These are phyloP conservation scores for Pelargonium fulgidum DNA, from an alignment of 441 rosid species.

Conservation along the genomic window DNA sequence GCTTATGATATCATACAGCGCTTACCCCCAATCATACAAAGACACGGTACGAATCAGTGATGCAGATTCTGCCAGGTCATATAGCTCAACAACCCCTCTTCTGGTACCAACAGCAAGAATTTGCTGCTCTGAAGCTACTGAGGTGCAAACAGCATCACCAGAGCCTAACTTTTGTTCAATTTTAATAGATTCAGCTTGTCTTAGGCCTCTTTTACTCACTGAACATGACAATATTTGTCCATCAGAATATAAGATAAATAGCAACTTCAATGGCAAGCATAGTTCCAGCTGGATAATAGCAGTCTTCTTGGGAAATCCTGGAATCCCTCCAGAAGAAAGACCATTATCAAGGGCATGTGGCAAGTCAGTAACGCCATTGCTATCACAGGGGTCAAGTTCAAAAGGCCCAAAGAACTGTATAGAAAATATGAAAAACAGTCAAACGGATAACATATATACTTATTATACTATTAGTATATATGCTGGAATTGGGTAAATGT, in stretches of 20 bases:
- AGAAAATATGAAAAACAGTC: conserved; percentile 17
- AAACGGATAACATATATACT: conserved; percentile 12
- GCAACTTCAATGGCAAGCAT: conserved; percentile 60
- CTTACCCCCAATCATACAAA: conserved; percentile 97
- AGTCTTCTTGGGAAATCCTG: conserved; percentile 35
- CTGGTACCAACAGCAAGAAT: conserved; percentile 94
- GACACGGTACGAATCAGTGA: conserved; percentile 76
- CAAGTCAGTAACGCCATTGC: conserved; percentile 30
- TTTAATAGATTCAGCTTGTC: conserved; percentile 62
- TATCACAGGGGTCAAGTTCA: conserved; percentile 43
- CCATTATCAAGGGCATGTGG: conserved; percentile 49
- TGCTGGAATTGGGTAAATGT: background rate
- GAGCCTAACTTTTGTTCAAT: conserved; percentile 60
- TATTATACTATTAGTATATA: background rate
- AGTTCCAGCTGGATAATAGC: conserved; percentile 66
- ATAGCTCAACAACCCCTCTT: conserved; percentile 81
- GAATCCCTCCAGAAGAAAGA: conserved; percentile 37
- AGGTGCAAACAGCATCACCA: conserved; percentile 77
- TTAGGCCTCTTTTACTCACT: conserved; percentile 79
- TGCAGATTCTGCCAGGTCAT: conserved; percentile 62
- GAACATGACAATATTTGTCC: conserved; percentile 74
- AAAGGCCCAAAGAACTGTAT: conserved; percentile 76
- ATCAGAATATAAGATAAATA: conserved; percentile 65
- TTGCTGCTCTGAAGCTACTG: conserved; percentile 86
- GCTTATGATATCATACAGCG: conserved; percentile 15